Conservation (phyloP, 2,329 filamentous ascomycete genomes). For the Cercospora sesami region DNA sequence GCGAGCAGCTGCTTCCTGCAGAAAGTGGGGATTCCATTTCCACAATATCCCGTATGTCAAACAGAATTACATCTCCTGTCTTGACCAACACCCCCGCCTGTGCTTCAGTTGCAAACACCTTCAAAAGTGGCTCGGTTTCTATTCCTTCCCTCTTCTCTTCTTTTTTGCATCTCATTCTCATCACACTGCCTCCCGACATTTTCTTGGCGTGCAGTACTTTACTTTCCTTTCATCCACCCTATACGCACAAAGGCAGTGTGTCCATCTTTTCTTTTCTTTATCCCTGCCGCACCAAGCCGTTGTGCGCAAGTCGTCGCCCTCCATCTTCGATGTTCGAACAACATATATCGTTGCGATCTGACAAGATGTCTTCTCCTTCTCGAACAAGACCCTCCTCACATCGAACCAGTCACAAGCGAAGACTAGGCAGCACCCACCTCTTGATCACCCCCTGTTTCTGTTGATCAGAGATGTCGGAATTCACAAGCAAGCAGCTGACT, state of each 20-base stretch:
- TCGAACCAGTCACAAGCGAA: neutral
- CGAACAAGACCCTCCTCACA: neutral
- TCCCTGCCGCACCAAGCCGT: neutral
- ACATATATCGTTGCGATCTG: neutral
- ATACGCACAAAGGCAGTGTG: neutral
- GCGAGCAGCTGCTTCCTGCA: neutral
- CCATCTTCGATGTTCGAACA: neutral
- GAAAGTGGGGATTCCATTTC: neutral
- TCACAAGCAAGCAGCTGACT: neutral
- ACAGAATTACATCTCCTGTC: neutral
- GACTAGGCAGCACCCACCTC: neutral
- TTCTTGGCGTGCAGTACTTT: neutral
- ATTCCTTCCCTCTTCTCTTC: neutral
- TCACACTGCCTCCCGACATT: neutral
- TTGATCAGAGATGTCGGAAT: conserved; percentile 4
- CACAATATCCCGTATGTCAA: no score
- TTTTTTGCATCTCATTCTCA: neutral
- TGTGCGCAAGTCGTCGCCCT: neutral
- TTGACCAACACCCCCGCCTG: neutral
- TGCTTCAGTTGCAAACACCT: neutral
- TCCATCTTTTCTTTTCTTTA: neutral
- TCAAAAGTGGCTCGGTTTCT: neutral
- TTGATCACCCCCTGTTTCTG: neutral
- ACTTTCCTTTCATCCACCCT: neutral
- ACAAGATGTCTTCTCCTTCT: neutral